Evolutionary conservation across 2,329 filamentous ascomycete species (phyloP).

Genomic region (Verticillium longisporum): DNA sequence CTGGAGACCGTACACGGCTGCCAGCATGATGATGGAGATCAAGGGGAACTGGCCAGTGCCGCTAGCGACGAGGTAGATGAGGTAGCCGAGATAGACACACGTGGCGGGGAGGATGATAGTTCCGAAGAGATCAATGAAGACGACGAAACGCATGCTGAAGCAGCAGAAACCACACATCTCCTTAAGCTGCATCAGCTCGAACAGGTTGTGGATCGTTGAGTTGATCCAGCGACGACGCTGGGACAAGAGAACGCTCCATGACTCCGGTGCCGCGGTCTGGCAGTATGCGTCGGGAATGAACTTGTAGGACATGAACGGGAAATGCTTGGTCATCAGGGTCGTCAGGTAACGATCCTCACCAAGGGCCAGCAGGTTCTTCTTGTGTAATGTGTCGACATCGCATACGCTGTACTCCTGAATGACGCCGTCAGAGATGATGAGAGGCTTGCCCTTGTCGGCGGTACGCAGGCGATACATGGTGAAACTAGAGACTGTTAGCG

Average conservation of each 20-base stretch:
- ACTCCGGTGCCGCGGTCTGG: constrained; percentile 87
- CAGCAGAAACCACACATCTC: constrained; percentile 98
- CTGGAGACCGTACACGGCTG: constrained; percentile 89
- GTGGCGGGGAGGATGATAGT: constrained; percentile 89
- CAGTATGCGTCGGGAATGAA: constrained; percentile 92
- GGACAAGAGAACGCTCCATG: constrained; percentile 90
- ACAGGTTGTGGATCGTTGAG: constrained; percentile 94
- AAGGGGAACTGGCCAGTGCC: constrained; percentile 69
- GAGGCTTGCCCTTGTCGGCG: constrained; percentile 84
- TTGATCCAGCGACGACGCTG: constrained; percentile 99
- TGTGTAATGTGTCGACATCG: constrained; percentile 87
- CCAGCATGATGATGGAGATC: constrained; percentile 84
- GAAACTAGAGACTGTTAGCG: constrained; percentile 59
- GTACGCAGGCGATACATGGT: constrained; percentile 97
- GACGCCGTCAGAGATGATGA: constrained; percentile 86
- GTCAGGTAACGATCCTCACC: constrained; percentile 97
- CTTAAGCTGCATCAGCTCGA: constrained; percentile 81
- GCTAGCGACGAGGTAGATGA: constrained; percentile 73
- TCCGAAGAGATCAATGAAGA: constrained; percentile 88
- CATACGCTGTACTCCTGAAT: constrained; percentile 85
- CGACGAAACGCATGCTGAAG: constrained; percentile 96
- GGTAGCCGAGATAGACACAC: constrained; percentile 76
- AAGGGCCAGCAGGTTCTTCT: constrained; percentile 91
- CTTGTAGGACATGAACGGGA: constrained; percentile 92
- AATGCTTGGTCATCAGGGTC: constrained; percentile 96